Evolutionary conservation across 2,329 filamentous ascomycete species (phyloP).

Genomic region (Lasiodiplodia gonubiensis): DNA sequence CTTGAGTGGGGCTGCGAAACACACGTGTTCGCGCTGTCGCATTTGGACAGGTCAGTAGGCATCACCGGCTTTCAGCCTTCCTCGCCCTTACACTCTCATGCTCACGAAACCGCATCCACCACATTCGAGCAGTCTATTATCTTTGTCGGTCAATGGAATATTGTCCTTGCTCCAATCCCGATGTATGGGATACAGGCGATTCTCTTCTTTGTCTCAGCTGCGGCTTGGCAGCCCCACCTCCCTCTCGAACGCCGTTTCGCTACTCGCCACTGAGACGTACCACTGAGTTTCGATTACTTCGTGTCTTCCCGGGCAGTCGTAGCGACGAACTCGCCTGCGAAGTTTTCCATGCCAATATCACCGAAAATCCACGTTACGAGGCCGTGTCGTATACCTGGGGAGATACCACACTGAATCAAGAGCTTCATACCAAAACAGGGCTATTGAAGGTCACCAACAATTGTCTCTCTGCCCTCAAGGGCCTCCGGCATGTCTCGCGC

Average conservation of each 20-base stretch:
- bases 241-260: background rate
- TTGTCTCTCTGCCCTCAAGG: background rate
- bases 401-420: fast-evolving
- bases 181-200: no score
- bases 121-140: no score
- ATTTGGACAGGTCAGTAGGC: no score
- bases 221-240: background rate
- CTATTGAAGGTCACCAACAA: background rate
- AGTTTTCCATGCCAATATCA: background rate
- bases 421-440: background rate
- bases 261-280: fast-evolving
- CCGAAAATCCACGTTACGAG: background rate
- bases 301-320: background rate
- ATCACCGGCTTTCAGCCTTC: no score
- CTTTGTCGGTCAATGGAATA: no score
- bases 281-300: background rate
- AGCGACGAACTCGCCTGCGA: background rate
- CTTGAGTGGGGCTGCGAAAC: no score
- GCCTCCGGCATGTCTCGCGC: fast-evolving
- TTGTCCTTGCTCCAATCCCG: no score
- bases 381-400: background rate
- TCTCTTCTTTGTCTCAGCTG: no score
- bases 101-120: no score
- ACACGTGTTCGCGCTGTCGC: no score
- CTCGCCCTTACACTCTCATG: no score